phyloP scores from a whole-genome alignment of 768 basidiomycete species.

The Phaffia australis region DNA sequence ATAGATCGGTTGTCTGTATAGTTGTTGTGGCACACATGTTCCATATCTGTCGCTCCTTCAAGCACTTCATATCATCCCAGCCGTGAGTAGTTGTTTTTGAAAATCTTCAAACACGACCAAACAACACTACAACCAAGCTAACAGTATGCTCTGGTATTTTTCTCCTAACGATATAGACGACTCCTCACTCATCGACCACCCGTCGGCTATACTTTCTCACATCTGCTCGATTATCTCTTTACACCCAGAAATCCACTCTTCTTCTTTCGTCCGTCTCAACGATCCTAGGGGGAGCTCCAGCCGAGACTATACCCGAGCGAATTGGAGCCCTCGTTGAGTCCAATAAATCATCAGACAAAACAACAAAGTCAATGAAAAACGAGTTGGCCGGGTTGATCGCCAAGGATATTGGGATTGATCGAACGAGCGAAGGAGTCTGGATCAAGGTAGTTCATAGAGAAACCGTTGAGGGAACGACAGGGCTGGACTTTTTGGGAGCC shows the following conservation, averaged over 20 bases:
- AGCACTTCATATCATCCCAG: slow-evolving; percentile 58
- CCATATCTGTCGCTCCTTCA: slow-evolving; percentile 51
- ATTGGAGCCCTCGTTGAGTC: slow-evolving; percentile 38
- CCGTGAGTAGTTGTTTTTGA: background rate
- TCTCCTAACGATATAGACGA: background rate
- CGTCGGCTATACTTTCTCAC: slow-evolving; percentile 69
- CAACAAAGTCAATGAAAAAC: background rate
- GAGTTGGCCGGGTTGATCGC: slow-evolving; percentile 17
- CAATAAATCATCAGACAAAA: background rate
- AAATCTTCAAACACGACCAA: slow-evolving; percentile 49
- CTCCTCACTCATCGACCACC: slow-evolving; percentile 40
- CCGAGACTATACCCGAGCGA: slow-evolving; percentile 52
- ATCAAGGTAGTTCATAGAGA: too few species aligned
- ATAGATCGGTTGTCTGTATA: slow-evolving; percentile 32
- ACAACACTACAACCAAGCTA: slow-evolving; percentile 42
- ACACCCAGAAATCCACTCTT: slow-evolving; percentile 52
- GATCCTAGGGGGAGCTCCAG: slow-evolving; percentile 51
- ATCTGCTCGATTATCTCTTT: slow-evolving; percentile 61
- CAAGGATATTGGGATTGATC: background rate
- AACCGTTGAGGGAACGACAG: slow-evolving; percentile 3
- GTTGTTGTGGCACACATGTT: slow-evolving; percentile 75
- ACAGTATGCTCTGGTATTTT: too few species aligned
- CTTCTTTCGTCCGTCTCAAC: slow-evolving; percentile 50
- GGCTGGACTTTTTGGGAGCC: slow-evolving; percentile 14
- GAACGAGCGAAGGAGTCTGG: too few species aligned